phyloP scores from a whole-genome alignment of 2,329 filamentous ascomycete species.

The Xylaria polymorpha region DNA sequence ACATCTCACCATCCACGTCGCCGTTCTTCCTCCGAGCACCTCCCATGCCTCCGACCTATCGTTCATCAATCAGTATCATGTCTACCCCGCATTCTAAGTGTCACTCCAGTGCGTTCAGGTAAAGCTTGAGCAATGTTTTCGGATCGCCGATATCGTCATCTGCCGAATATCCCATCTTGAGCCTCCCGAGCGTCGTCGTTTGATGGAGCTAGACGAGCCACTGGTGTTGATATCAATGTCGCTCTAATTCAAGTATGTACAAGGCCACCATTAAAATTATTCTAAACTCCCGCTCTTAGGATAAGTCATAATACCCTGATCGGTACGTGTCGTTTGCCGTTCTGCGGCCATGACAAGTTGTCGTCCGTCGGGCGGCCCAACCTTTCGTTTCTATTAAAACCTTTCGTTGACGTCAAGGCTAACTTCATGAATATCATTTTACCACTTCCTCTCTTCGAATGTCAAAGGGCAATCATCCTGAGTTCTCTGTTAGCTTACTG shows the following conservation, averaged over 20 bases:
- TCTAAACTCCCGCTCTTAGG: conserved; percentile 32
- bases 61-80: background rate
- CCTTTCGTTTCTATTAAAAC: conserved; percentile 24
- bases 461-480: conserved; percentile 87
- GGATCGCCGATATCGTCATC: background rate
- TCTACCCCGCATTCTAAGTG: background rate
- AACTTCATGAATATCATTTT: conserved; percentile 34
- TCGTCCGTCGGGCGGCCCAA: conserved; percentile 11
- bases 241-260: conserved; percentile 40
- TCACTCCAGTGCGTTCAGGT: background rate
- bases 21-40: too few species aligned
- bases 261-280: conserved; percentile 42
- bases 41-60: background rate
- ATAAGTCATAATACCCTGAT: conserved; percentile 20
- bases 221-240: conserved; percentile 22
- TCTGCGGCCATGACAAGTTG: conserved; percentile 8
- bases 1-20: background rate
- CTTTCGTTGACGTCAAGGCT: conserved; percentile 8
- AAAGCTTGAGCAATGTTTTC: background rate
- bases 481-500: conserved; percentile 42
- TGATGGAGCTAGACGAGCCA: background rate
- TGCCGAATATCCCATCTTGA: background rate
- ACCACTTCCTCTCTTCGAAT: conserved; percentile 69
- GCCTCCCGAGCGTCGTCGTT: background rate
- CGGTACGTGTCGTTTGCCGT: conserved; percentile 16